A percentile compares a stretch with the other conserved stretches of the same genome.
Conservation (phyloP, 352 stramenopile genomes). For the Globisporangium okanoganense region DNA sequence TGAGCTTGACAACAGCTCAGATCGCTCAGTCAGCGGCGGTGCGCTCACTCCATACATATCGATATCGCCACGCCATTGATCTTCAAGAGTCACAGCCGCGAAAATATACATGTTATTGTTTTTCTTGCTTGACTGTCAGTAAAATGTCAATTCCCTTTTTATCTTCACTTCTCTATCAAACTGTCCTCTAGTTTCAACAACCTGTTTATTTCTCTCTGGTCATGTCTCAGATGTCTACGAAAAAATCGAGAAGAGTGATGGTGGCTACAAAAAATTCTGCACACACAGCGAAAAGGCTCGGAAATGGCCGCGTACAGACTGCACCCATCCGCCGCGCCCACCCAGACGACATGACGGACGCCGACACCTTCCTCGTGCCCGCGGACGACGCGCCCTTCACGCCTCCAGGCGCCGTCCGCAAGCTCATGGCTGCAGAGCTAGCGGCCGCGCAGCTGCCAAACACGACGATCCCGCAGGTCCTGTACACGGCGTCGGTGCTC, state of each 20-base stretch:
- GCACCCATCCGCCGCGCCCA: background rate
- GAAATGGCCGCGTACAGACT: background rate
- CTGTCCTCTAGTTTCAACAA: no score
- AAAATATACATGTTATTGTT: no score
- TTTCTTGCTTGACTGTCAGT: no score
- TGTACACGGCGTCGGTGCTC: conserved; percentile 40
- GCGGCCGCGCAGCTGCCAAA: conserved; percentile 36
- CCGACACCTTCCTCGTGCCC: conserved; percentile 33
- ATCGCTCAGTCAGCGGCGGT: no score
- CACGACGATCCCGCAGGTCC: conserved; percentile 30
- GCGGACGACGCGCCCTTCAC: conserved; percentile 31
- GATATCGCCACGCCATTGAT: no score
- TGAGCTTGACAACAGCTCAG: no score
- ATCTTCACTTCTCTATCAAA: background rate
- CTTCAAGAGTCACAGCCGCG: no score
- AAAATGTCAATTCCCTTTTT: background rate
- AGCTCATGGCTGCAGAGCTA: conserved; percentile 38
- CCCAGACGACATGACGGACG: conserved; percentile 10
- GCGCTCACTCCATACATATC: no score
- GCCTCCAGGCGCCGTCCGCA: conserved; percentile 28
- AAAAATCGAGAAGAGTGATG: background rate
- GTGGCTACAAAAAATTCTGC: background rate
- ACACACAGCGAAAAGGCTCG: background rate
- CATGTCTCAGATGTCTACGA: background rate
- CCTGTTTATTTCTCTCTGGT: background rate